Evolutionary conservation across 805 yeast genomes (phyloP).

Genomic region (Candida adriatica): DNA sequence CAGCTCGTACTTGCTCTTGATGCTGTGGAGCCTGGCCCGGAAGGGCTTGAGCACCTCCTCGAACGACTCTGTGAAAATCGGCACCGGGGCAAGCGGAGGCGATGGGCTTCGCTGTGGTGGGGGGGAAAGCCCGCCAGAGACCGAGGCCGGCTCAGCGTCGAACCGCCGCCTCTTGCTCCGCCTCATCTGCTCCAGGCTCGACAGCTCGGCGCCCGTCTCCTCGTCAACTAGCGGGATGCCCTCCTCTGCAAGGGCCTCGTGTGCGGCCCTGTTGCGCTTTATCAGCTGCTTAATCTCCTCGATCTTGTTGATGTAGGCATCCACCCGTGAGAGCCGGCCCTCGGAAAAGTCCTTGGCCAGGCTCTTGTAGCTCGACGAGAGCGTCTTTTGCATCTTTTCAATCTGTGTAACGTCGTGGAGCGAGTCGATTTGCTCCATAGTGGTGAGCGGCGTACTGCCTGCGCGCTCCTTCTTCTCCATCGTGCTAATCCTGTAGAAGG

Average conservation of each 20-base stretch:
- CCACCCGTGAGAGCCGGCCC: slow-evolving; percentile 26
- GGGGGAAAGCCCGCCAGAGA: slow-evolving; percentile 6
- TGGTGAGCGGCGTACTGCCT: not conserved
- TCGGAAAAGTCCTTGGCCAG: slow-evolving; percentile 25
- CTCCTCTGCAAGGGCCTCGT: slow-evolving; percentile 15
- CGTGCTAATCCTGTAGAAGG: too few relatives aligned
- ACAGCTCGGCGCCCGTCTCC: slow-evolving; percentile 9
- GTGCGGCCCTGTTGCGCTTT: slow-evolving; percentile 14
- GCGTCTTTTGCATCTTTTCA: slow-evolving; percentile 17
- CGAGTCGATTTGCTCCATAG: slow-evolving; percentile 2
- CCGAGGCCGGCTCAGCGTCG: not conserved
- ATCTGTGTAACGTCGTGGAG: slow-evolving; percentile 16
- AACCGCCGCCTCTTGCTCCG: slow-evolving; percentile 4
- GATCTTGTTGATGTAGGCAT: slow-evolving; percentile 26
- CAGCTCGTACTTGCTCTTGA: slow-evolving; percentile 15
- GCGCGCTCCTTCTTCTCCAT: not conserved
- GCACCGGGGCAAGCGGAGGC: slow-evolving; percentile 10
- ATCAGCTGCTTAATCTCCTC: slow-evolving; percentile 24
- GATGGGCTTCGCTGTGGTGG: slow-evolving; percentile 12
- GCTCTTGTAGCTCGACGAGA: slow-evolving; percentile 27
- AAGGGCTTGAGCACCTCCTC: slow-evolving; percentile 13
- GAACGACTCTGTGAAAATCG: slow-evolving; percentile 20
- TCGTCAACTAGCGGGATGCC: slow-evolving; percentile 13
- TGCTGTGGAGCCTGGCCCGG: slow-evolving; percentile 6
- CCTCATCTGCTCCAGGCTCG: slow-evolving; percentile 1